Percentiles rank a stretch among this genome's conserved stretches.
phyloP scores from a whole-genome alignment of 2,329 filamentous ascomycete genomes.

The Alternaria rosae region DNA sequence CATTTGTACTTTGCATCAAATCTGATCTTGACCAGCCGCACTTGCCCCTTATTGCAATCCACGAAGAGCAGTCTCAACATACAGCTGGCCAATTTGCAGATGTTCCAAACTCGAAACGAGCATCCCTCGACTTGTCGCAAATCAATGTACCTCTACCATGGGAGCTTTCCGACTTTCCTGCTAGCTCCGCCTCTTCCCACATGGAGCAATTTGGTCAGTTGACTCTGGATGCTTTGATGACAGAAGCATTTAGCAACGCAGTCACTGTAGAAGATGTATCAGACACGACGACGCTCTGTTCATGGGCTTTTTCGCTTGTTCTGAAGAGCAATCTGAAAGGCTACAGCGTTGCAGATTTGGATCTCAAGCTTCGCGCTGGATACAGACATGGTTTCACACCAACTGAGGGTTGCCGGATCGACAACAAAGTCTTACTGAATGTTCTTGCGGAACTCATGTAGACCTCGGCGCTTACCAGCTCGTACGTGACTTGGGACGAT shows the following conservation, averaged over 20 bases:
- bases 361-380: conserved; percentile 23
- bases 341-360: conserved; percentile 18
- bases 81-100: conserved; percentile 1
- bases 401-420: conserved; percentile 21
- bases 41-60: background rate
- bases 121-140: conserved; percentile 7
- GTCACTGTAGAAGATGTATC: conserved; percentile 7
- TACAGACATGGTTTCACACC: conserved; percentile 17
- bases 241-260: conserved; percentile 7
- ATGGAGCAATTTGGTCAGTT: background rate
- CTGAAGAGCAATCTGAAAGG: conserved; percentile 21
- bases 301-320: conserved; percentile 26
- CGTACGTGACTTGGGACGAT: no score
- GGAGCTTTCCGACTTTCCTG: conserved; percentile 4
- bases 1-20: background rate
- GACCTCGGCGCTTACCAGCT: background rate
- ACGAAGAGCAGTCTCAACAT: conserved; percentile 3
- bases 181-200: background rate
- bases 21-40: conserved; percentile 5
- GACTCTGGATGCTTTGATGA: background rate
- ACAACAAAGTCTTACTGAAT: conserved; percentile 23
- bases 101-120: background rate
- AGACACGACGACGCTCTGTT: conserved; percentile 27
- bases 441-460: conserved; percentile 25
- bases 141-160: conserved; percentile 2